Conservation (phyloP, 208 protist species). For the Trypanosoma platydactyli region DNA sequence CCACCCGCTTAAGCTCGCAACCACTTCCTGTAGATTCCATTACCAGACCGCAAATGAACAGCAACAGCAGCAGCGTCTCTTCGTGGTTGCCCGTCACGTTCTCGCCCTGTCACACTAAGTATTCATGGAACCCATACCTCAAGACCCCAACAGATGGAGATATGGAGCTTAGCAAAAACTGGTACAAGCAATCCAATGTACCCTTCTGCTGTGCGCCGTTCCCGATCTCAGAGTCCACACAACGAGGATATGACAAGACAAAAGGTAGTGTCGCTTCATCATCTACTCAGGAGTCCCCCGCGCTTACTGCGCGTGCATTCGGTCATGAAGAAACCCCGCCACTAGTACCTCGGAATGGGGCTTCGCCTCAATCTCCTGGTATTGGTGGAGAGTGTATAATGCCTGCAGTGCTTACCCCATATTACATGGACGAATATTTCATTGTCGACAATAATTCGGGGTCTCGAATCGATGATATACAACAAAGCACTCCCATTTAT, state of each 20-base stretch:
- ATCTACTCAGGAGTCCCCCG: conserved; percentile 4
- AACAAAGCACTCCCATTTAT: too few species aligned
- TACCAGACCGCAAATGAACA: too few species aligned
- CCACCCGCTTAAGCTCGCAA: too few species aligned
- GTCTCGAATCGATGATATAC: too few species aligned
- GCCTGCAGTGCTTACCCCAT: not conserved
- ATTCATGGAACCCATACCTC: not conserved
- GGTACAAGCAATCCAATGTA: not conserved
- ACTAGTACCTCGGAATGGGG: not conserved
- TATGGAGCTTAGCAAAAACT: not conserved
- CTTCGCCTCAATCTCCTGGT: not conserved
- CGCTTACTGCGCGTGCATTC: conserved; percentile 1
- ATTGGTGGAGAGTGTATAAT: not conserved
- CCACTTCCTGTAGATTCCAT: too few species aligned
- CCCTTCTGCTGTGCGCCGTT: not conserved
- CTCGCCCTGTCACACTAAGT: not conserved
- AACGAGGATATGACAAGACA: not conserved
- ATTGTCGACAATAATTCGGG: not conserved
- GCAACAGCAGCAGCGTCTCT: not conserved
- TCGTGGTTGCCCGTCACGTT: not conserved
- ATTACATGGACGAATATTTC: not conserved
- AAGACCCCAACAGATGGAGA: not conserved
- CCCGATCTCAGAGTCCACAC: not conserved
- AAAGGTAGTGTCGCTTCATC: not conserved
- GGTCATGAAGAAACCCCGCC: conserved; percentile 1